Conservation (phyloP, 768 basidiomycete genomes). For the Mrakia gelida region DNA sequence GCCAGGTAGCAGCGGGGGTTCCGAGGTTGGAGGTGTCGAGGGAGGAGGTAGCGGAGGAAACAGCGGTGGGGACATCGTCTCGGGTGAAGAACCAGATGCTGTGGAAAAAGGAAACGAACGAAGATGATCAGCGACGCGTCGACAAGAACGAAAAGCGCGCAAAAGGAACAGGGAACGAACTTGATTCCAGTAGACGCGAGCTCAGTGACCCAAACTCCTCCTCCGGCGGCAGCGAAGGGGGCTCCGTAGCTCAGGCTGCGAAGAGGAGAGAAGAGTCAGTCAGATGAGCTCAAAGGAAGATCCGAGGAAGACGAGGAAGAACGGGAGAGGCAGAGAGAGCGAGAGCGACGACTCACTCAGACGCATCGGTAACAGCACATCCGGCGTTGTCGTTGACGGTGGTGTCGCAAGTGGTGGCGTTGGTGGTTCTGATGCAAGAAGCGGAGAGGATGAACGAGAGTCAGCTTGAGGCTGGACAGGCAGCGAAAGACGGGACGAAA, state of each 20-base stretch:
- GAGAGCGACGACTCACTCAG: background rate
- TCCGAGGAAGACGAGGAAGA: background rate
- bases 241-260: constrained; percentile 57
- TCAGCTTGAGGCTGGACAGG: background rate
- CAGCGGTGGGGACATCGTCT: constrained; percentile 29
- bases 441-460: background rate
- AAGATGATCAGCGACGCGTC: background rate
- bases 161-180: background rate
- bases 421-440: constrained; percentile 37
- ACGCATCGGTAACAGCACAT: constrained; percentile 56
- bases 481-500: background rate
- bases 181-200: constrained; percentile 59
- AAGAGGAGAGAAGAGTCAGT: too few species aligned
- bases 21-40: constrained; percentile 46
- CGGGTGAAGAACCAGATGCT: constrained; percentile 63
- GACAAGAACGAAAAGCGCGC: background rate
- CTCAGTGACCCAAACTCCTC: constrained; percentile 73
- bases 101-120: constrained; percentile 27
- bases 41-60: constrained; percentile 21
- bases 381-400: constrained; percentile 55
- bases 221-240: constrained; percentile 61
- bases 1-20: constrained; percentile 66
- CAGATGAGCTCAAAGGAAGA: background rate
- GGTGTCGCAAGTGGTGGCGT: constrained; percentile 49
- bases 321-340: too few species aligned